Conservation (phyloP, 495 filamentous ascomycete genomes). For the Annulohypoxylon nitens region DNA sequence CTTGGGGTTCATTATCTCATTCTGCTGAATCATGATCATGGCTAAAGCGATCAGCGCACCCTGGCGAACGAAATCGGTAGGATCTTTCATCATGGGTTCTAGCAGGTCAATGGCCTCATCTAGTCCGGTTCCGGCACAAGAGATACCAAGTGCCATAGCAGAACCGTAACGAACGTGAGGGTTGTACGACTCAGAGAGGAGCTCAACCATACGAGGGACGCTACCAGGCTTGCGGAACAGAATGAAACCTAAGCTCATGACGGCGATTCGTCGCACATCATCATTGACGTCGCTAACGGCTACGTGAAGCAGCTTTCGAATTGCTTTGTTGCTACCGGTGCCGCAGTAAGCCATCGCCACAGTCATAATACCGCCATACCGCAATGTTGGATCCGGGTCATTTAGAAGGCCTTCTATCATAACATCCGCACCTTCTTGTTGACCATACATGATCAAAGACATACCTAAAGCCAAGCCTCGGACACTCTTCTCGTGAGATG, state of each 20-base stretch:
- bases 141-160: slow-evolving; percentile 98
- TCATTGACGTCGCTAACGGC: slow-evolving; percentile 99
- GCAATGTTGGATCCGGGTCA: slow-evolving; percentile 91
- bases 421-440: slow-evolving; percentile 94
- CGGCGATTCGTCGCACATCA: slow-evolving; percentile 95
- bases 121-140: slow-evolving; percentile 94
- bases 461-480: slow-evolving; percentile 95
- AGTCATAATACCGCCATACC: slow-evolving; percentile 99
- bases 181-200: slow-evolving; percentile 98
- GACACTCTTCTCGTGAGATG: slow-evolving; percentile 98
- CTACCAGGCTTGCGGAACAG: slow-evolving; percentile 97
- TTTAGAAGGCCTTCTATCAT: slow-evolving; percentile 92
- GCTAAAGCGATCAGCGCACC: slow-evolving; percentile 94
- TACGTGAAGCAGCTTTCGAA: slow-evolving; percentile 95
- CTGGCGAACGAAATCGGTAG: slow-evolving; percentile 97
- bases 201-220: slow-evolving; percentile 98
- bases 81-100: slow-evolving; percentile 99
- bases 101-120: slow-evolving; percentile 97
- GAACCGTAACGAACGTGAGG: slow-evolving; percentile 98
- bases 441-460: slow-evolving; percentile 98
- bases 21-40: slow-evolving; percentile 99
- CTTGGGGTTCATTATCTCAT: slow-evolving; percentile 94
- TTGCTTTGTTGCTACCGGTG: slow-evolving; percentile 97
- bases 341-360: slow-evolving; percentile 97
- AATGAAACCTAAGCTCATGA: slow-evolving; percentile 98